Evolutionary conservation across 208 protist genomes (phyloP), one percentile per base, ranked within the genome.

Genomic region (Trypanosoma lewisi): DNA sequence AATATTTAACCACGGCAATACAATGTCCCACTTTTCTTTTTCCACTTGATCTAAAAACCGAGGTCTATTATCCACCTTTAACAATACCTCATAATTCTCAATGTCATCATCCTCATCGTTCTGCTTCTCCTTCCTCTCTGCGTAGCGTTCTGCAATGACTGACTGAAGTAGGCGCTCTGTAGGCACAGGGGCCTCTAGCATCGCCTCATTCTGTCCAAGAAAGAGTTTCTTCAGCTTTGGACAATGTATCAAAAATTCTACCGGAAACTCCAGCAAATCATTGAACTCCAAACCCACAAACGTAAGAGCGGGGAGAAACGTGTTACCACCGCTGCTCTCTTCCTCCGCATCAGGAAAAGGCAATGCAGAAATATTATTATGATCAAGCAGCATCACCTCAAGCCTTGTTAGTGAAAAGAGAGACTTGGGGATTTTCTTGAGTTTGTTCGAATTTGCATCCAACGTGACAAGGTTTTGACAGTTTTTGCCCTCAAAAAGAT

Each of bases 61-160:
- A 5, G 89, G 89, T 31, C 82, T 76, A 69, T 95, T 95, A 63
- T 93, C 85, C 4, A 91, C 55, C 28, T 74, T 77, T 11, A 94
- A 56, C 27, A 78, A 11, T 9, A 91, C 67, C n/a, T n/a, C n/a
- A 6, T 50, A 45, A 39, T 64, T 63, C 6, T 45, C n/a, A 1
- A 25, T 12, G 16, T 37, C 25, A 16, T 33, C 1, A 28, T 42
- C n/a, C 1, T 44, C 30, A 12, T 9, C n/a, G n/a, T n/a, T n/a
- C n/a, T n/a, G n/a, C n/a, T n/a, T n/a, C n/a, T n/a, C n/a, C n/a
- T n/a, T n/a, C n/a, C n/a, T 39, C 17, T 2, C 21, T n/a, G 30
- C 28, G 11, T 51, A 58, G 19, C 11, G 37, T 9, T 49, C 59
- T 34, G 65, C 67, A 53, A 67, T 56, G 1, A 70, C 36, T 23